Conservation (phyloP, 1,284 basidiomycete genomes). For the Irpex sp. region DNA sequence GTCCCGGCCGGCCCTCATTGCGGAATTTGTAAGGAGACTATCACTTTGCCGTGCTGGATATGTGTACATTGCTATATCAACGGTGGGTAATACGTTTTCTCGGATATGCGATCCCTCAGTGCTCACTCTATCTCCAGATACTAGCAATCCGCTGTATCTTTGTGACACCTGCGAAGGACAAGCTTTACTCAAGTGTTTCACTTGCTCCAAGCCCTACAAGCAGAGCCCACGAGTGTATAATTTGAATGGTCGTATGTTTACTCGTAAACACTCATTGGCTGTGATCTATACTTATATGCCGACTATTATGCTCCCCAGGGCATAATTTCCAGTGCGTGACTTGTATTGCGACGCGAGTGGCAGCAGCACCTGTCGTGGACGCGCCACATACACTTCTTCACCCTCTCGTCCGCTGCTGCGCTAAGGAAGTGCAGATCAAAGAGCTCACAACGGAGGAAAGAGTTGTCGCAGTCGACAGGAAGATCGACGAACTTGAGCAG, state of each 20-base stretch:
- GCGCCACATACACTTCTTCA: not conserved
- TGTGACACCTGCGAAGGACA: not conserved
- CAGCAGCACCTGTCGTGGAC: not conserved
- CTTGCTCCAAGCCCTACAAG: not conserved
- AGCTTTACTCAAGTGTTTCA: not conserved
- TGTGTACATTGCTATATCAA: constrained; percentile 9
- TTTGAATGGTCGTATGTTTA: not conserved
- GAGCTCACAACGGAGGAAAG: not conserved
- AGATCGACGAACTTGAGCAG: not conserved
- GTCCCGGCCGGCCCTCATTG: not conserved
- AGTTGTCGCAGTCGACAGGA: not conserved
- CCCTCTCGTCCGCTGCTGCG: not conserved
- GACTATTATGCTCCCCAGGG: not conserved
- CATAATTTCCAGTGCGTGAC: not conserved
- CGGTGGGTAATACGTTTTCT: constrained; percentile 1
- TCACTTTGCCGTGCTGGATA: constrained; percentile 27
- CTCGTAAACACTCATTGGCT: not conserved
- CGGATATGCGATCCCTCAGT: not conserved
- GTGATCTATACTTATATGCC: not conserved
- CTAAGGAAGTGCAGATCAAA: not conserved
- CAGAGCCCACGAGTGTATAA: not conserved
- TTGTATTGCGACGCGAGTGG: not conserved
- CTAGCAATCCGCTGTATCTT: not conserved
- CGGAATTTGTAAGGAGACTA: constrained; percentile 5
- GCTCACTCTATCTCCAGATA: not conserved